phyloP scores from a whole-genome alignment of 345 rosid species.

The Psidium guajava region DNA sequence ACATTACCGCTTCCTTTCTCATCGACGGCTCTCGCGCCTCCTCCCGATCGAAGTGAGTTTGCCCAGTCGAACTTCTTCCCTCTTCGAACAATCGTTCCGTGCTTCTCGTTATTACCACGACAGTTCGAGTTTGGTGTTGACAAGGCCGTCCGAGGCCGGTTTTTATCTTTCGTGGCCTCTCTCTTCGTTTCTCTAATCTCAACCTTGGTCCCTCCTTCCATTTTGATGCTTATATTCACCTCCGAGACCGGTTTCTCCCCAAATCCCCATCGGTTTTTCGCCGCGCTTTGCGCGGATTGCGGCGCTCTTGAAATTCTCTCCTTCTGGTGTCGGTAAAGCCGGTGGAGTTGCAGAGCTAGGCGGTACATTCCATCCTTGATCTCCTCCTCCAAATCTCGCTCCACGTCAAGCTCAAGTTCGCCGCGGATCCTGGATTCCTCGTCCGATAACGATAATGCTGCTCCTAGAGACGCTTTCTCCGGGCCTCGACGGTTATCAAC shows the following conservation, averaged over 20 bases:
- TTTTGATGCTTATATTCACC: constrained; percentile 52
- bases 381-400: constrained; percentile 65
- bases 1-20: neutral
- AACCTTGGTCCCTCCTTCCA: constrained; percentile 60
- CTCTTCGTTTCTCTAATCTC: constrained; percentile 54
- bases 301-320: constrained; percentile 22
- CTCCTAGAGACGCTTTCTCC: neutral
- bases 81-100: neutral
- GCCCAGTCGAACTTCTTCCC: constrained; percentile 37
- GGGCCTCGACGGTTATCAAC: neutral
- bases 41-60: constrained; percentile 27
- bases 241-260: constrained; percentile 24
- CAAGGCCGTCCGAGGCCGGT: neutral
- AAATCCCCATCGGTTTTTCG: neutral
- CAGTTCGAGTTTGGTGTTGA: neutral
- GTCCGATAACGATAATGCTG: neutral
- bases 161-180: constrained; percentile 1
- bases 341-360: constrained; percentile 53
- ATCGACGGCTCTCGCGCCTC: neutral
- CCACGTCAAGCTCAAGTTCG: constrained; percentile 64
- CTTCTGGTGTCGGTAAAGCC: constrained; percentile 46
- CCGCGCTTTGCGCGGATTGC: rapidly evolving
- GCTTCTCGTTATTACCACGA: neutral
- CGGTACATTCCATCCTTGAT: constrained; percentile 62
- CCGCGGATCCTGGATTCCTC: constrained; percentile 54